Base-by-base conservation (phyloP, 1,139 yeast genomes). In the Protomyces lactucae-debilis region DNA sequence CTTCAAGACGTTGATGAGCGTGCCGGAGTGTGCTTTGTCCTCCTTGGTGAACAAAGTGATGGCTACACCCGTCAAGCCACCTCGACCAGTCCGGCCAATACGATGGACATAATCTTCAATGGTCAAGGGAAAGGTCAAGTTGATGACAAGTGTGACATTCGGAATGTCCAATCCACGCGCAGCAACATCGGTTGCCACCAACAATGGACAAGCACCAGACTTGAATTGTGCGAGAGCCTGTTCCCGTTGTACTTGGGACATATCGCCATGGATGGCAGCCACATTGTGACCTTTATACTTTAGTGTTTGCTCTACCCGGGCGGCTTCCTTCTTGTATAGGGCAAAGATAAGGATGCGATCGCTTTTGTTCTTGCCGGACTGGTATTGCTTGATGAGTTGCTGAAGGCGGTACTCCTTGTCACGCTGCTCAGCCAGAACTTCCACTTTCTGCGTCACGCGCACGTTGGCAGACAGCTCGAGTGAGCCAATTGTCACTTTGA, bases 151-250 rank as follows among this genome's bases (percentile, higher is more conserved):
- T 76, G 92, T 93, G 70, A 93, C 99, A 71, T 95, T 90, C 60
- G 99, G 99, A 71, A 93, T 93, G 77, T 93, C 99, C 71, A 93
- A 82, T 68, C 99, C 99, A 79, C 99, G 85, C 43, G 99, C 99
- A 55, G 99, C 99, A 64, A 93, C 99, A 79, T 95, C 99, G 1
- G 99, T 93, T 45, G 99, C 99, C 71, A 93, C 81, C 74, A 93
- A 78, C 64, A 93, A 79, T 72, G 83, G 86, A 67, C 87, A 82
- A 61, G 82, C 82, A 52, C 99, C 99, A 39, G 81, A 76, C 77
- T 95, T 95, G 82, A 93, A 93, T 69, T 86, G 85, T 57, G 85
- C 86, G 68, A 93, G 79, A 1, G 99, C 97, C 70, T 80, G 83
- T 2, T 97, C 87, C 78, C 99, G 86, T 77, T 93, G 98, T 66